Conservation (phyloP, 495 filamentous ascomycete species). For the Immersiella caudata region DNA sequence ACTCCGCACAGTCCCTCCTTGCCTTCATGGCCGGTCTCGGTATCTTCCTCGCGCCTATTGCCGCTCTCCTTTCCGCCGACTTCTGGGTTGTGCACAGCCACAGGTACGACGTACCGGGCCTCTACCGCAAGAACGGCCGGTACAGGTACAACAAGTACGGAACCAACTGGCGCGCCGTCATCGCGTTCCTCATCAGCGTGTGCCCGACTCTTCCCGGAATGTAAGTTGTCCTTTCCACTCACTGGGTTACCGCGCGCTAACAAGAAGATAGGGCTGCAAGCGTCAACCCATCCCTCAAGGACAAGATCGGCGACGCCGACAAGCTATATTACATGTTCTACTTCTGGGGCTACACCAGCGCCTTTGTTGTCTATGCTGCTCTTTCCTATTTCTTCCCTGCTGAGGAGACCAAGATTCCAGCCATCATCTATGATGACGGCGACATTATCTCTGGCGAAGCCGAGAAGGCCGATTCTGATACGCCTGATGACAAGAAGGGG, state of each 20-base stretch:
- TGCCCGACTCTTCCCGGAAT: slow-evolving; percentile 46
- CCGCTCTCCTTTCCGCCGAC: slow-evolving; percentile 52
- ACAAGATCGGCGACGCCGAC: slow-evolving; percentile 31
- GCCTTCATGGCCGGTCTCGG: slow-evolving; percentile 58
- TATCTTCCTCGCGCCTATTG: slow-evolving; percentile 52
- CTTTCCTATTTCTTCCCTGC: slow-evolving; percentile 44
- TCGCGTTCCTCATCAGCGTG: slow-evolving; percentile 45
- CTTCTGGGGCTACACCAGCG: slow-evolving; percentile 45
- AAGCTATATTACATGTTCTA: slow-evolving; percentile 46
- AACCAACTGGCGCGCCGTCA: slow-evolving; percentile 48
- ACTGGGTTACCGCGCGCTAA: slow-evolving; percentile 1
- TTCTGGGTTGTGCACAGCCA: slow-evolving; percentile 52
- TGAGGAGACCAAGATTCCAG: slow-evolving; percentile 35
- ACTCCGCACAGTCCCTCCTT: slow-evolving; percentile 58
- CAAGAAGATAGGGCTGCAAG: slow-evolving; percentile 27
- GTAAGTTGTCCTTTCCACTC: slow-evolving; percentile 28
- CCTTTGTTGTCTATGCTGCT: slow-evolving; percentile 38
- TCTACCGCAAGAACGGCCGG: slow-evolving; percentile 43
- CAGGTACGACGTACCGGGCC: slow-evolving; percentile 48
- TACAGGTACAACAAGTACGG: slow-evolving; percentile 43
- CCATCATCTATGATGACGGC: slow-evolving; percentile 31
- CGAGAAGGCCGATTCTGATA: slow-evolving; percentile 28
- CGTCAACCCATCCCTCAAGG: slow-evolving; percentile 28
- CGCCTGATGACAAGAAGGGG: slow-evolving; percentile 27
- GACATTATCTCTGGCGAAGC: slow-evolving; percentile 29